Percentiles rank a stretch among this genome's conserved stretches.
phyloP scores from a whole-genome alignment of 495 filamentous ascomycete species.

The Lepidopterella palustris region DNA sequence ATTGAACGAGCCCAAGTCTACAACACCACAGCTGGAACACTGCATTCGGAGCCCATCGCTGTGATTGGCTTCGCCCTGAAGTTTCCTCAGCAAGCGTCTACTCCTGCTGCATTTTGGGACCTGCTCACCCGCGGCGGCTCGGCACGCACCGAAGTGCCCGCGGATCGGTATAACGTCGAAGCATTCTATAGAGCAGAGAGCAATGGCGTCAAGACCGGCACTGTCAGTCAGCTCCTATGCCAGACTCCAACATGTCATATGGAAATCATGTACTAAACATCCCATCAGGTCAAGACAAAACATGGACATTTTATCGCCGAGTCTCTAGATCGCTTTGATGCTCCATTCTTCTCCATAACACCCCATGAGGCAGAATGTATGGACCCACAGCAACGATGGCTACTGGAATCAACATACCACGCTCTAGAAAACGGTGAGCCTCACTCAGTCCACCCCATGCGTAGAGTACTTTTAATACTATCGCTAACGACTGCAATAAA shows the following conservation, averaged over 20 bases:
- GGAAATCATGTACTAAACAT: background rate
- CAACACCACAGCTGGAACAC: background rate
- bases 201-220: background rate
- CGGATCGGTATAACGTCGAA: background rate
- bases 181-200: background rate
- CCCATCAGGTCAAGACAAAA: background rate
- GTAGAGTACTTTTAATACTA: background rate
- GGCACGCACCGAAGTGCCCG: background rate
- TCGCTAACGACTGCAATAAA: background rate
- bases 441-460: background rate
- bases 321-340: conserved; percentile 16
- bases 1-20: background rate
- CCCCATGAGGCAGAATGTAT: conserved; percentile 8
- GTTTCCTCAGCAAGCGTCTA: background rate
- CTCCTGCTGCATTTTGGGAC: background rate
- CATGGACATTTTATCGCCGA: conserved; percentile 8
- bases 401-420: conserved; percentile 12
- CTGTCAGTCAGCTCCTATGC: background rate
- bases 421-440: conserved; percentile 16
- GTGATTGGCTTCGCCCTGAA: background rate
- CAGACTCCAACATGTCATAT: background rate
- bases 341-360: conserved; percentile 20
- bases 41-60: background rate
- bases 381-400: conserved; percentile 18
- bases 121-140: background rate